Evolutionary conservation across 768 basidiomycete species (phyloP).

Genomic region (Amanita brunnescens): DNA sequence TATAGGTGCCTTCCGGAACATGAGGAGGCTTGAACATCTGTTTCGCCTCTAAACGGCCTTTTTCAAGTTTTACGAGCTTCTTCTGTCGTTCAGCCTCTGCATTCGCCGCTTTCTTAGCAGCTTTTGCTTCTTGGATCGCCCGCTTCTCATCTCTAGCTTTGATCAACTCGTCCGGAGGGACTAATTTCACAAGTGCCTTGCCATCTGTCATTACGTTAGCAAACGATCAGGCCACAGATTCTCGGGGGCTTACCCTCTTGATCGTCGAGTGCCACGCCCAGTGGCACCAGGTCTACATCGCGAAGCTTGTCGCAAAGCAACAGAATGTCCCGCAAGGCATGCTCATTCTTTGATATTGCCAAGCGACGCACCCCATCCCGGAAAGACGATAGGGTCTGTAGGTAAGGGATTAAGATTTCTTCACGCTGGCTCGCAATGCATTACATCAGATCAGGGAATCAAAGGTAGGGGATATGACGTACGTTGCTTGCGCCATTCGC

Average conservation of each 20-base stretch:
- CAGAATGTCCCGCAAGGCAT: conserved; percentile 71
- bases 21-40: conserved; percentile 84
- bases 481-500: conserved; percentile 42
- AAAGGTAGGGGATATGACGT: conserved; percentile 17
- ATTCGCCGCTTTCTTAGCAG: conserved; percentile 66
- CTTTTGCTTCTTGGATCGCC: conserved; percentile 64
- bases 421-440: conserved; percentile 50
- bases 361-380: conserved; percentile 80
- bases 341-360: conserved; percentile 64
- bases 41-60: conserved; percentile 63
- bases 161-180: conserved; percentile 73
- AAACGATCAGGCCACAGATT: conserved; percentile 6
- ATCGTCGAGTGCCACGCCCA: conserved; percentile 95
- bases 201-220: conserved; percentile 50
- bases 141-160: conserved; percentile 85
- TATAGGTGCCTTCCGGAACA: conserved; percentile 61
- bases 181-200: conserved; percentile 87
- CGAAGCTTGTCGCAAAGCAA: conserved; percentile 75
- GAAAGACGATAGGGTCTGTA: conserved; percentile 79
- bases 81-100: conserved; percentile 43
- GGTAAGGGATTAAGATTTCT: conserved; percentile 80
- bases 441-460: conserved; percentile 2
- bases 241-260: conserved; percentile 62
- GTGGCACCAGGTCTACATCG: conserved; percentile 63
- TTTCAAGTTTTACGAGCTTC: conserved; percentile 73